Conservation (phyloP, 306 rosid species). For the Sindora glabra region DNA sequence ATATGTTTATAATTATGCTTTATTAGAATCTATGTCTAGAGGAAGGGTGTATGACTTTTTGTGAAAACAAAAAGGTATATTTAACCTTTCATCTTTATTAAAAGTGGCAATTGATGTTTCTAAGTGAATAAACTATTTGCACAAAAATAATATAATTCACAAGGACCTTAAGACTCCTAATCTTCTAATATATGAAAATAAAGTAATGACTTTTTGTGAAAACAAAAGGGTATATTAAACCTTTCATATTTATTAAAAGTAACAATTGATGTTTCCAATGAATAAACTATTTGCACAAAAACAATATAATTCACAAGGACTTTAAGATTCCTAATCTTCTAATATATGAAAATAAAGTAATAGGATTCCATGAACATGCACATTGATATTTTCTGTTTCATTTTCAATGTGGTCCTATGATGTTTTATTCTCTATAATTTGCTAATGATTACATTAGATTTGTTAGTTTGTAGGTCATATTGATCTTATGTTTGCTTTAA, state of each 20-base stretch:
- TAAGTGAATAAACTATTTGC: slow-evolving; percentile 95
- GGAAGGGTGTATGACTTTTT: slow-evolving; percentile 93
- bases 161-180: slow-evolving; percentile 99
- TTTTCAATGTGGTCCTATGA: slow-evolving; percentile 11
- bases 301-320: slow-evolving; percentile 95
- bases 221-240: slow-evolving; percentile 79
- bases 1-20: slow-evolving; percentile 27
- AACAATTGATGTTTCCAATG: slow-evolving; percentile 91
- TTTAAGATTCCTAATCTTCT: slow-evolving; percentile 99
- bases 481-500: slow-evolving; percentile 10
- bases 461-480: too few relatives aligned
- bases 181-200: slow-evolving; percentile 99
- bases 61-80: slow-evolving; percentile 82
- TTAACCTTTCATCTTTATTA: slow-evolving; percentile 87
- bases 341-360: slow-evolving; percentile 96
- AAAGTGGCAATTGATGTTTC: slow-evolving; percentile 92
- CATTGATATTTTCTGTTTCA: slow-evolving; percentile 11
- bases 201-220: slow-evolving; percentile 94
- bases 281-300: slow-evolving; percentile 95
- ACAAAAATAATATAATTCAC: slow-evolving; percentile 96
- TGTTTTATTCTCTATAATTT: not conserved
- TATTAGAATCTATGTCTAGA: slow-evolving; percentile 88
- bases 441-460: slow-evolving; percentile 5
- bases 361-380: slow-evolving; percentile 27
- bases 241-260: slow-evolving; percentile 89